These are phyloP conservation scores for Scheffersomyces cryptocercus DNA, from an alignment of 1,139 yeast genomes.

Conservation along the genomic window DNA sequence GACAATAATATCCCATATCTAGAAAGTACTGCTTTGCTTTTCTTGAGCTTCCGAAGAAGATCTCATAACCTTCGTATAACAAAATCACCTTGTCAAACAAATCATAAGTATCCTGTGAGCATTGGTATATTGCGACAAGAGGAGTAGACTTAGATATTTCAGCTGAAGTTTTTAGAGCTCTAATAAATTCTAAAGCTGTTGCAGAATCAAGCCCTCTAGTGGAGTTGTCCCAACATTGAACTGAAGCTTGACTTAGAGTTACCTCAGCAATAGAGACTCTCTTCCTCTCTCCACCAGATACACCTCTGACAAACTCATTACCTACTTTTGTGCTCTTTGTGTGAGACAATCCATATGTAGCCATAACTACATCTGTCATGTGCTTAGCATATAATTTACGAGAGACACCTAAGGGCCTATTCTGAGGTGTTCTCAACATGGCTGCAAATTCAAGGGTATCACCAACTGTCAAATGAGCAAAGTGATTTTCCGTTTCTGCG, in stretches of 20 bases:
- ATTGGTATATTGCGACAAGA: slow-evolving; percentile 47
- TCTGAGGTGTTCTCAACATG: slow-evolving; percentile 41
- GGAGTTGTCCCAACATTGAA: slow-evolving; percentile 64
- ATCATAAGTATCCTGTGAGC: slow-evolving; percentile 48
- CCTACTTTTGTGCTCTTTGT: slow-evolving; percentile 39
- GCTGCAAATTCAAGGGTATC: slow-evolving; percentile 51
- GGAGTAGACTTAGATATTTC: slow-evolving; percentile 37
- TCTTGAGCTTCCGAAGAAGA: slow-evolving; percentile 39
- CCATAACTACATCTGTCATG: slow-evolving; percentile 45
- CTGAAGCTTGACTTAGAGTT: slow-evolving; percentile 34
- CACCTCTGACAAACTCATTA: slow-evolving; percentile 40
- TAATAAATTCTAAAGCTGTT: slow-evolving; percentile 51
- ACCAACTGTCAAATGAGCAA: slow-evolving; percentile 54
- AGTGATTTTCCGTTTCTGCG: slow-evolving; percentile 55
- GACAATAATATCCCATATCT: slow-evolving; percentile 57
- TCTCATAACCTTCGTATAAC: slow-evolving; percentile 45
- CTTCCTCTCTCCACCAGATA: slow-evolving; percentile 48
- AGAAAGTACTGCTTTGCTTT: slow-evolving; percentile 46
- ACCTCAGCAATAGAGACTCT: slow-evolving; percentile 48
- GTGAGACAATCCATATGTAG: slow-evolving; percentile 40
- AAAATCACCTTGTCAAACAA: slow-evolving; percentile 46
- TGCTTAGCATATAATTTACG: slow-evolving; percentile 44
- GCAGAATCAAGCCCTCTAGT: slow-evolving; percentile 65
- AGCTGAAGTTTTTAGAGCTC: slow-evolving; percentile 42
- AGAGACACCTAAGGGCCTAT: slow-evolving; percentile 34